Base-by-base conservation (phyloP, 108 stramenopile genomes). In the Pseudonitzschia multiseries region DNA sequence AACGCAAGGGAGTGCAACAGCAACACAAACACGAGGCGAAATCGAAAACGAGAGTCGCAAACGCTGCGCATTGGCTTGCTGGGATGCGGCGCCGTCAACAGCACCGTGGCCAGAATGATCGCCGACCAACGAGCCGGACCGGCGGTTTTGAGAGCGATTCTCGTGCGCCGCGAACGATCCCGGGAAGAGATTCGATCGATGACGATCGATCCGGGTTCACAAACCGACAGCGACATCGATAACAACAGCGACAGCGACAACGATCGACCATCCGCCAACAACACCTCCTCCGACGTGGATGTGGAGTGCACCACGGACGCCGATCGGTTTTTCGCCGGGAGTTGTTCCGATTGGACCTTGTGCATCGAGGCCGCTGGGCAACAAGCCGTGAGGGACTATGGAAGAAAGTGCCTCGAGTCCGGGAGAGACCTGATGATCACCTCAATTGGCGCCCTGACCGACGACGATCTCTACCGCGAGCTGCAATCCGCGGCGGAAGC, bases 101-200 rank as follows among this genome's bases (percentile, higher is more conserved):
- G 54, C 54, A 56, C 54, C 54, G 54, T 56, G 24, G 54, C 54
- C 24, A 56, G 10, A 56, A 56, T 56, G 54, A 56, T 56, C 26
- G 54, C 22, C 21, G 10, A 56, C 54, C 24, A 26, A 3, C 21
- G 24, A 20, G 54, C 54, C 54, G 54, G 54, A 20, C 54, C 54
- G 9, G n/a, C 54, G 26, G 26, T 22, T 26, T 24, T 56, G 22
- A 24, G 2, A 24, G 13, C 54, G 1, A 26, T 56, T 22, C 54
- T 56, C 17, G 26, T 26, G 21, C 54, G 54, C 1, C 2, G 6
- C 17, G 26, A 56, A 24, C 13, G 54, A 24, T 56, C 54, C 54
- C 1, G 20, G 54, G 54, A 56, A 1, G 54, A 56, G 24, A 1
- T 56, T 20, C 24, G 26, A 24, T 56, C 54, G 22, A 24, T 26